Base-by-base conservation (phyloP, 2,329 filamentous ascomycete genomes). In the Juglanconis oblonga region DNA sequence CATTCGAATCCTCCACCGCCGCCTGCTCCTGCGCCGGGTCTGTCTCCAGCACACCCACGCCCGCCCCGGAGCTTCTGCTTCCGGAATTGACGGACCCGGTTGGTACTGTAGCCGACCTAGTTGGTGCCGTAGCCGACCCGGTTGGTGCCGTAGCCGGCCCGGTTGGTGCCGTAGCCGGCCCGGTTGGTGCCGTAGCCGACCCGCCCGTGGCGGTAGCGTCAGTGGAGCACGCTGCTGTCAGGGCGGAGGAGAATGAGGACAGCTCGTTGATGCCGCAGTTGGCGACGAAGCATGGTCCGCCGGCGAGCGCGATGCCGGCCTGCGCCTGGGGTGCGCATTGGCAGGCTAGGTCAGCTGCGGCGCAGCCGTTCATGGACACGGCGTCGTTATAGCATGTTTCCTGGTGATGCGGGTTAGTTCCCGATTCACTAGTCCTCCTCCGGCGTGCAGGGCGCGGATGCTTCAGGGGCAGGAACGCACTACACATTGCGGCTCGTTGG, bases 401-500 rank as follows among this genome's bases (percentile, higher is more conserved):
- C 55, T 57, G 29, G 13, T 24, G 3, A 17, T 2, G 11, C 6
- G 9, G n/a, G 45, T 57, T 47, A 49, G 29, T 17, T 33, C 40
- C 24, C 24, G 2, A 24, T 24, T 24, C 24, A 24, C 24, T 24
- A 2, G 24, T 24, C 24, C 24, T 24, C 24, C 24, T 24, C 24
- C 24, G 24, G 24, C 24, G 24, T 24, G 24, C 2, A 24, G 24
- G 24, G 24, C 2, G 24, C 2, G 24, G 24, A 24, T 24, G 24
- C 24, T 24, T 24, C 24, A 24, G 24, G 24, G 24, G 24, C 24
- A 24, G 24, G 24, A 2, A 5, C 54, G 49, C 14, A 57, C 54
- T 32, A 47, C 55, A 50, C 55, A 57, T 42, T 36, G 24, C 24
- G 55, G 55, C 17, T 57, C 55, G 55, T 50, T 50, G 55, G 47